phyloP scores from a whole-genome alignment of 495 filamentous ascomycete genomes.

The Lentithecium fluviatile region DNA sequence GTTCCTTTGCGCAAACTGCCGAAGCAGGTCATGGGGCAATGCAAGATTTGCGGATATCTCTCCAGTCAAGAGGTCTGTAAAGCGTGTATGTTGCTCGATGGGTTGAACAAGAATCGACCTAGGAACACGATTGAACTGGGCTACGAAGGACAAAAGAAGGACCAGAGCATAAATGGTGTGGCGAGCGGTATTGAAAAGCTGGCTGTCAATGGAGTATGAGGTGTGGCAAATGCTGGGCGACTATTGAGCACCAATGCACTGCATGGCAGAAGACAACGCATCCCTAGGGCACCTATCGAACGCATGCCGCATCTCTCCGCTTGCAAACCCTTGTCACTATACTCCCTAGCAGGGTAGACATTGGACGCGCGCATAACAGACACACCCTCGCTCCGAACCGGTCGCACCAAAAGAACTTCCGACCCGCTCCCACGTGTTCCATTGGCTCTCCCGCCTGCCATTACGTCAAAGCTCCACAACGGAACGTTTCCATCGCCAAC shows the following conservation, averaged over 20 bases:
- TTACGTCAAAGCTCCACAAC: too few relatives aligned
- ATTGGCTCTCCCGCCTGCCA: too few relatives aligned
- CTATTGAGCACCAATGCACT: not conserved
- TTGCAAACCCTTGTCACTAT: too few relatives aligned
- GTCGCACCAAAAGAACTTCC: too few relatives aligned
- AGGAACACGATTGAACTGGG: constrained; percentile 49
- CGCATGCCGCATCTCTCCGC: too few relatives aligned
- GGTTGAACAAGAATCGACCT: constrained; percentile 85
- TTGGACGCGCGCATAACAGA: too few relatives aligned
- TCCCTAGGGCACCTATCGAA: too few relatives aligned
- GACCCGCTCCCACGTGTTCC: too few relatives aligned
- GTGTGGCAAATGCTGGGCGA: constrained; percentile 3
- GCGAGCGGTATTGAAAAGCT: constrained; percentile 11
- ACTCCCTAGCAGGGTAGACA: too few relatives aligned
- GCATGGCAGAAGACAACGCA: not conserved
- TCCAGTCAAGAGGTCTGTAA: constrained; percentile 95
- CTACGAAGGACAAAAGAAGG: constrained; percentile 9
- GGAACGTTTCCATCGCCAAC: too few relatives aligned
- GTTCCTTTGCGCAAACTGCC: constrained; percentile 43
- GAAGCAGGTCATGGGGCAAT: constrained; percentile 77
- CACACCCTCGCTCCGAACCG: too few relatives aligned
- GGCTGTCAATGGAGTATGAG: constrained; percentile 3
- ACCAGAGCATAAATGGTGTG: not conserved
- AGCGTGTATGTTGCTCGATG: constrained; percentile 86
- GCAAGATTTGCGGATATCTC: constrained; percentile 87